Evolutionary conservation across 2,329 filamentous ascomycete species (phyloP), one percentile per base, ranked within the genome.

Genomic region (Xylogone sp.): DNA sequence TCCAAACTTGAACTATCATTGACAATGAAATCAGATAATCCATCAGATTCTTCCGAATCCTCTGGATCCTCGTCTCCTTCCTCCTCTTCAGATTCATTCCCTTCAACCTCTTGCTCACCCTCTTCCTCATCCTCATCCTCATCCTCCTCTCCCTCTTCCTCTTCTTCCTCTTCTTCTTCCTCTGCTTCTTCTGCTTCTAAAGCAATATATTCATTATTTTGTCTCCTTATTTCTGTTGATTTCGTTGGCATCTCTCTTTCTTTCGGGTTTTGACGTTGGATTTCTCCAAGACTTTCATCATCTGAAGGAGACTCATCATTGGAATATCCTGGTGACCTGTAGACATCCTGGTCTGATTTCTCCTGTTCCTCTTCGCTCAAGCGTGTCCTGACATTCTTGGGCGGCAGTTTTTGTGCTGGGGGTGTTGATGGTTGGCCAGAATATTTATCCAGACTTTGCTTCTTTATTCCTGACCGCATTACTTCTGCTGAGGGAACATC

Each of bases 11-110:
- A 52, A 45, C 57, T 59, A 42, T 64, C 62, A 43, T 60, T 54
- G 4, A 65, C 63, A 31, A 67, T 60, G 42, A 67, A 66, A 53
- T 64, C 63, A 0, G 64, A 65, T 2, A 67, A 12, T 10, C 50
- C 56, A 42, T 59, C 59, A 3, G 50, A 56, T 21, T 57, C 56
- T 1, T 58, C n/a, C n/a, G n/a, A n/a, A n/a, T n/a, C n/a, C n/a
- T n/a, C n/a, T n/a, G n/a, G 50, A 16, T 43, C 52, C 19, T 53
- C 45, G 43, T 51, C 47, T 7, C 19, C 31, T 4, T 27, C n/a
- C 2, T 46, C 46, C 45, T 2, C 43, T 43, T n/a, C 39, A n/a
- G 42, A 22, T 27, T 34, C 44, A 9, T 18, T 52, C 31, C 7
- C 39, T 45, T 19, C 43, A 4, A 22, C 18, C 3, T 18, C 3